phyloP scores from a whole-genome alignment of 2,329 filamentous ascomycete species.

The Penicillium glabrum region DNA sequence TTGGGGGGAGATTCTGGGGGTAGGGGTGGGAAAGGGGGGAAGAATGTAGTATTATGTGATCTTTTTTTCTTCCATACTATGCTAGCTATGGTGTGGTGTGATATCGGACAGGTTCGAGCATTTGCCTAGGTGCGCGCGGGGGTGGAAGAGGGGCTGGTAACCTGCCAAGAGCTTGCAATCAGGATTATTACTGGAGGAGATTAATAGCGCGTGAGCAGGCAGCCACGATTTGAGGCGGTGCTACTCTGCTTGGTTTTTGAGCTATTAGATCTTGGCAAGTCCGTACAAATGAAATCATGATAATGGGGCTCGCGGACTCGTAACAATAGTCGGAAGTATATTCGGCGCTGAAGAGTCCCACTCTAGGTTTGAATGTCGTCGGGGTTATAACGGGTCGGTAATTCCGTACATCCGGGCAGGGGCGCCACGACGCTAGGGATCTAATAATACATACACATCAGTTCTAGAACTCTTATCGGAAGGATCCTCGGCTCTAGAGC shows the following conservation, averaged over 20 bases:
- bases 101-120: neutral
- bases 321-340: neutral
- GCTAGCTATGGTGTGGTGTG: neutral
- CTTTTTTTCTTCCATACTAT: neutral
- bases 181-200: neutral
- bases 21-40: neutral
- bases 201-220: neutral
- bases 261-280: neutral
- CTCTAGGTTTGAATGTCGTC: neutral
- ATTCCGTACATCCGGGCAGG: neutral
- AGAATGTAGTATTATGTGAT: neutral
- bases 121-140: neutral
- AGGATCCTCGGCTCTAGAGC: neutral
- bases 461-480: neutral
- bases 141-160: neutral
- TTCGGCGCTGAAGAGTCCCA: neutral
- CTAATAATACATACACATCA: neutral
- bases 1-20: neutral
- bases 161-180: neutral
- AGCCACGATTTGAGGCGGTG: slow-evolving; percentile 1
- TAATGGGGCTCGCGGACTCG: neutral
- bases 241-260: neutral
- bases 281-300: neutral
- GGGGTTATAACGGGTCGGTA: neutral
- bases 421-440: neutral